Percentiles rank a stretch among this genome's conserved stretches.
phyloP scores from a whole-genome alignment of 2,329 filamentous ascomycete species.

The Alternaria infectoria region DNA sequence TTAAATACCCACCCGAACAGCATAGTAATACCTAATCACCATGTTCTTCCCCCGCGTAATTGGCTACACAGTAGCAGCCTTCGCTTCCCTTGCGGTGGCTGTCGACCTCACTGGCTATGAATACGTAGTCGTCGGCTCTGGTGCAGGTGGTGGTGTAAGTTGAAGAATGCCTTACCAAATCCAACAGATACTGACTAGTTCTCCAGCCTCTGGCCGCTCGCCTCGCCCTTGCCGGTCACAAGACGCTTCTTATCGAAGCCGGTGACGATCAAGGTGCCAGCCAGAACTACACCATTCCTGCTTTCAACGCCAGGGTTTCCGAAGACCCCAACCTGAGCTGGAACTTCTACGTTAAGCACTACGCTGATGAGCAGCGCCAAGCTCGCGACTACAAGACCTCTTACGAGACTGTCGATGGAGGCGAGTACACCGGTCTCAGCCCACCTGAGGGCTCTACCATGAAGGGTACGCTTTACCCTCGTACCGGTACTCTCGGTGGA shows the following conservation, averaged over 20 bases:
- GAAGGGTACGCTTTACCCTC: constrained; percentile 65
- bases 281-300: constrained; percentile 61
- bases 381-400: constrained; percentile 65
- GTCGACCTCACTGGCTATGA: constrained; percentile 58
- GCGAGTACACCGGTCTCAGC: constrained; percentile 56
- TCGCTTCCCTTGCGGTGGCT: constrained; percentile 30
- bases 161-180: not conserved
- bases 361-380: constrained; percentile 60
- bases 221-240: constrained; percentile 65
- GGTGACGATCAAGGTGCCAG: constrained; percentile 63
- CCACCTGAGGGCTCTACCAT: constrained; percentile 60
- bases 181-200: not conserved
- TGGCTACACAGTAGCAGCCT: constrained; percentile 22
- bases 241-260: constrained; percentile 66
- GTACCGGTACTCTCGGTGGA: constrained; percentile 63
- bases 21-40: constrained; percentile 12
- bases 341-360: constrained; percentile 71
- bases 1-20: constrained; percentile 2
- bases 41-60: constrained; percentile 34
- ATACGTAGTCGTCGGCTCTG: constrained; percentile 67
- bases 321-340: constrained; percentile 64
- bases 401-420: constrained; percentile 53
- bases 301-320: constrained; percentile 60
- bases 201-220: constrained; percentile 53
- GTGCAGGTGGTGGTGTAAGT: constrained; percentile 37